phyloP scores from a whole-genome alignment of 139 green algal genomes.

The Pedinophyceae sp. region DNA sequence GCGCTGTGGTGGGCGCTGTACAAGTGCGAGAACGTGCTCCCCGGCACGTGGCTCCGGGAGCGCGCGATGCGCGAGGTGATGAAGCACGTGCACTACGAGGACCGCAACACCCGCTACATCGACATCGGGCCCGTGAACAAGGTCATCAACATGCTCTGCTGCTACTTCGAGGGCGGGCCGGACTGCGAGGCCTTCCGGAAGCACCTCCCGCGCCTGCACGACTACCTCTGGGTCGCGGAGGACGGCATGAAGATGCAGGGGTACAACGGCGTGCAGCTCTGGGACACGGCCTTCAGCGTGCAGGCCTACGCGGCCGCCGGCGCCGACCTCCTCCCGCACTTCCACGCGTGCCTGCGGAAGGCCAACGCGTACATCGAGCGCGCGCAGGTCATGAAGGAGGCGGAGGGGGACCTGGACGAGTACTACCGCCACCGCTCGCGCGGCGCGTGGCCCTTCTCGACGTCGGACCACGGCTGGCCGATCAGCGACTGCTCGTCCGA shows the following conservation, averaged over 20 bases:
- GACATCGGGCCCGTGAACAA: conserved; percentile 99
- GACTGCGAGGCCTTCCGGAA: conserved; percentile 55
- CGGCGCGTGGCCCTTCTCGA: conserved; percentile 94
- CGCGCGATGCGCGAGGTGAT: conserved; percentile 63
- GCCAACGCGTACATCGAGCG: conserved; percentile 68
- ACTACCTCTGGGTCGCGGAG: conserved; percentile 98
- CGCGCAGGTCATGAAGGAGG: conserved; percentile 40
- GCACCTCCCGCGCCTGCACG: conserved; percentile 60
- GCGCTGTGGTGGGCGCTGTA: conserved; percentile 80
- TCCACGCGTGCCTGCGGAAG: conserved; percentile 16
- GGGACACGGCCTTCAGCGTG: conserved; percentile 89
- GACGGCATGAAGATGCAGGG: conserved; percentile 96
- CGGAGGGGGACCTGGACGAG: conserved; percentile 22
- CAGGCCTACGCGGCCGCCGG: conserved; percentile 27
- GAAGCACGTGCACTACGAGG: conserved; percentile 95
- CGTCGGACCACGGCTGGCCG: conserved; percentile 91
- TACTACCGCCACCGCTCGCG: conserved; percentile 92
- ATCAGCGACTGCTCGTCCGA: conserved; percentile 90
- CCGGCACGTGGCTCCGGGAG: conserved; percentile 45
- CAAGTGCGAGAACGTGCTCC: conserved; percentile 52
- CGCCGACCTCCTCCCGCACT: conserved; percentile 3
- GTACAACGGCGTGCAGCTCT: conserved; percentile 95
- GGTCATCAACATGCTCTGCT: conserved; percentile 93
- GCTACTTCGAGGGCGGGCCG: conserved; percentile 87
- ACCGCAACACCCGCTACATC: conserved; percentile 95